phyloP scores from a whole-genome alignment of 2,329 filamentous ascomycete genomes.

The Xylaria sp. region DNA sequence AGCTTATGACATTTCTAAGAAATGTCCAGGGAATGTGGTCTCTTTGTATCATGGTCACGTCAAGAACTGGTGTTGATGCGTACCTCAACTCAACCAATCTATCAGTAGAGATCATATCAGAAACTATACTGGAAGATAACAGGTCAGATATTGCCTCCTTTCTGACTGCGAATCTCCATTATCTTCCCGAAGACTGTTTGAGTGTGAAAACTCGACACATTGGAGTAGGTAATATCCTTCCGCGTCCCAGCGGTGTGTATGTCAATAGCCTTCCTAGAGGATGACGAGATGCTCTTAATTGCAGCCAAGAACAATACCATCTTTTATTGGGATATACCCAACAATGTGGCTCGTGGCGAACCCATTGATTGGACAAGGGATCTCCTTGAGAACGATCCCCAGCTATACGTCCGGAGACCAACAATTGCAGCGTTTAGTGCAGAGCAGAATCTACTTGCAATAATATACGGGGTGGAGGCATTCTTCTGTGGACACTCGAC shows the following conservation, averaged over 20 bases:
- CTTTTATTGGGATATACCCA: slow-evolving; percentile 26
- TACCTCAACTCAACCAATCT: slow-evolving; percentile 18
- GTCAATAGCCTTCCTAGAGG: slow-evolving; percentile 27
- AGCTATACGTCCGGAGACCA: slow-evolving; percentile 35
- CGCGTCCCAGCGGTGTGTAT: slow-evolving; percentile 29
- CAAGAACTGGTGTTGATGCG: slow-evolving; percentile 38
- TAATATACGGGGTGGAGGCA: slow-evolving; percentile 46
- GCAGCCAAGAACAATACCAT: slow-evolving; percentile 20
- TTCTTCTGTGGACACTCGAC: slow-evolving; percentile 43
- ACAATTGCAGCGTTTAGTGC: slow-evolving; percentile 35
- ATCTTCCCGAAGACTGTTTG: slow-evolving; percentile 40
- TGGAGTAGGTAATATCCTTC: slow-evolving; percentile 28
- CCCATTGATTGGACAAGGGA: slow-evolving; percentile 38
- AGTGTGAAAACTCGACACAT: slow-evolving; percentile 35
- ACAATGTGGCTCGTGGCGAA: slow-evolving; percentile 17
- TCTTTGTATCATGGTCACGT: slow-evolving; percentile 47
- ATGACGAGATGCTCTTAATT: slow-evolving; percentile 22
- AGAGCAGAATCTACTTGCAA: slow-evolving; percentile 40
- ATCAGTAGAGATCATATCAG: slow-evolving; percentile 34
- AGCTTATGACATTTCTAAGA: slow-evolving; percentile 44
- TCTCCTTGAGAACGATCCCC: slow-evolving; percentile 28
- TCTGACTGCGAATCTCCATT: slow-evolving; percentile 40
- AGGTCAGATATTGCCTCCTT: slow-evolving; percentile 44
- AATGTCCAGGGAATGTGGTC: slow-evolving; percentile 44
- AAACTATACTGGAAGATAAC: slow-evolving; percentile 42